Conservation (phyloP, 116 monocot genomes). For the Dioscorea cayenensis region DNA sequence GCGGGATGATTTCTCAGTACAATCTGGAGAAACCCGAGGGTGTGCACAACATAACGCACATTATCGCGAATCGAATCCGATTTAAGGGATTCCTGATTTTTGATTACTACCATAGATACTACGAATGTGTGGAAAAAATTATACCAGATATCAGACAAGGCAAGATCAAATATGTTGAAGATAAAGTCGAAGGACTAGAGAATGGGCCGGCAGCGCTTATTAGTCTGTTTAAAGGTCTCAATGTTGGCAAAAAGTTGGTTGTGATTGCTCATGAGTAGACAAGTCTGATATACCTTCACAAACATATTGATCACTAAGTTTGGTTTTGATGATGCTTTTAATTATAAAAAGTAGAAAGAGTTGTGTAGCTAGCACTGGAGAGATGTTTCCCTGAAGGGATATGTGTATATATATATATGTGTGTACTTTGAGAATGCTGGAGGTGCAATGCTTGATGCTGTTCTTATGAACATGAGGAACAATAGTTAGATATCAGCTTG, state of each 20-base stretch:
- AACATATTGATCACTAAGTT: conserved; percentile 37
- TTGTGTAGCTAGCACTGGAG: conserved; percentile 41
- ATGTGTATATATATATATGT: conserved; percentile 79
- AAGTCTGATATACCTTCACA: not conserved
- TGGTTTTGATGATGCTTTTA: conserved; percentile 85
- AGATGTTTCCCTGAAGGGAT: conserved; percentile 59
- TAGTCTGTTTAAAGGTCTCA: conserved; percentile 35
- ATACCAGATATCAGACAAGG: conserved; percentile 3
- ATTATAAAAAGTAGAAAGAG: conserved; percentile 73
- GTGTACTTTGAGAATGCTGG: conserved; percentile 76
- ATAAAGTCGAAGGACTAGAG: conserved; percentile 41
- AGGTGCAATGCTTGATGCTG: conserved; percentile 54
- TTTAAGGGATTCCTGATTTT: conserved; percentile 2
- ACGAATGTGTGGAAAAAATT: conserved; percentile 1
- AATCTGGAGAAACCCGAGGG: conserved; percentile 3
- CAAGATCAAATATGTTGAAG: conserved; percentile 48
- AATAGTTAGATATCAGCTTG: conserved; percentile 42
- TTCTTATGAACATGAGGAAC: conserved; percentile 45
- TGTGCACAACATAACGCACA: not conserved
- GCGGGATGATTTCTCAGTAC: conserved; percentile 29
- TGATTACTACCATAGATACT: conserved; percentile 9
- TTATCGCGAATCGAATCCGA: conserved; percentile 6
- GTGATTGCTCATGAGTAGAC: conserved; percentile 16
- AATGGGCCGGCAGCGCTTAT: conserved; percentile 35
- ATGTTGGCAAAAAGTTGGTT: conserved; percentile 48